These are phyloP conservation scores for Colletotrichum sp. DNA, from an alignment of 2,329 filamentous ascomycete species.

Conservation along the genomic window DNA sequence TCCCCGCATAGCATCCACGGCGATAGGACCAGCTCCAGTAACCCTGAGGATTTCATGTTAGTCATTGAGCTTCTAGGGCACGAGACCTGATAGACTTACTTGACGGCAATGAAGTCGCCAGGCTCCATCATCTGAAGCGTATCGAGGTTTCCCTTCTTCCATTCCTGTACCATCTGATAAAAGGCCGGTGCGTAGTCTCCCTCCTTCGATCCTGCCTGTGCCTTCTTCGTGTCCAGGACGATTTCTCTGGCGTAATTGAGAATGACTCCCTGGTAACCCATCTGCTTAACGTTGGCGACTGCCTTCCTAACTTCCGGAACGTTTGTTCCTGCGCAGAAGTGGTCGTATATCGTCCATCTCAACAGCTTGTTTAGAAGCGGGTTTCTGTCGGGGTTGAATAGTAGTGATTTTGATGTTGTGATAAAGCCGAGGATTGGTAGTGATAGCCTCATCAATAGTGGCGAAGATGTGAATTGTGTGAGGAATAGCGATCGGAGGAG, in stretches of 20 bases:
- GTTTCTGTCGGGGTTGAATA: conserved; percentile 76
- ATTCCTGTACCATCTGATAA: conserved; percentile 67
- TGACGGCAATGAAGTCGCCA: conserved; percentile 70
- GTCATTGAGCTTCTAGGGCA: neutral
- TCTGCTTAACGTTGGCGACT: conserved; percentile 67
- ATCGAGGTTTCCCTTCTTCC: conserved; percentile 76
- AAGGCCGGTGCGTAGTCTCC: conserved; percentile 33
- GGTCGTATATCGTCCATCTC: conserved; percentile 85
- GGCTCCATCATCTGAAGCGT: conserved; percentile 73
- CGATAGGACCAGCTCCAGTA: conserved; percentile 79
- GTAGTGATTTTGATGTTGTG: neutral
- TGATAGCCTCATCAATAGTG: conserved; percentile 8
- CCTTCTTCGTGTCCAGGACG: conserved; percentile 60
- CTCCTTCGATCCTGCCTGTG: conserved; percentile 52
- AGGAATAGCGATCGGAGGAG: conserved; percentile 9
- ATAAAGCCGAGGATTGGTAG: conserved; percentile 5
- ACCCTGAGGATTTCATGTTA: conserved; percentile 53
- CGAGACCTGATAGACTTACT: conserved; percentile 43
- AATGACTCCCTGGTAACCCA: conserved; percentile 86
- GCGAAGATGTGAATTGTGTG: conserved; percentile 8
- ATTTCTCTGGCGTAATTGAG: conserved; percentile 86
- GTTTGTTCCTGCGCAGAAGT: conserved; percentile 89
- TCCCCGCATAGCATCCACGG: conserved; percentile 69
- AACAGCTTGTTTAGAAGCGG: conserved; percentile 72
- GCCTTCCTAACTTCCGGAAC: conserved; percentile 70